phyloP scores from a whole-genome alignment of 2,329 filamentous ascomycete species.

The Drechslera avenae region DNA sequence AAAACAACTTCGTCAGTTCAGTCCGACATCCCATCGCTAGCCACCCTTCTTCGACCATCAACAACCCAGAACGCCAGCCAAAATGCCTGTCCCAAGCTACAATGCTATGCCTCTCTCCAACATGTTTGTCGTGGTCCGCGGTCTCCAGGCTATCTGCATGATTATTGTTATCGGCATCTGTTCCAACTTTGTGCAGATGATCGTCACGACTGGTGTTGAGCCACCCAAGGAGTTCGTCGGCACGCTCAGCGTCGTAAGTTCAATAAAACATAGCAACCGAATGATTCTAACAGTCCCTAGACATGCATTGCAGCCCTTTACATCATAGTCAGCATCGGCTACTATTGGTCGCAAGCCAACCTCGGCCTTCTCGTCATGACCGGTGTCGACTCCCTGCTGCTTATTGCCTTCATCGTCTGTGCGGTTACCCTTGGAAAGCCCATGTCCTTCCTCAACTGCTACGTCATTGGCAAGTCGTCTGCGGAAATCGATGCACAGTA shows the following conservation, averaged over 20 bases:
- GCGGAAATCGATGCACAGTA: slow-evolving; percentile 53
- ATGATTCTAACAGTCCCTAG: slow-evolving; percentile 53
- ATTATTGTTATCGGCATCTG: slow-evolving; percentile 79
- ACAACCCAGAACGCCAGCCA: slow-evolving; percentile 34
- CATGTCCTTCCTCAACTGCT: slow-evolving; percentile 77
- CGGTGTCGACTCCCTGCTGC: slow-evolving; percentile 68
- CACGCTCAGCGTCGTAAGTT: slow-evolving; percentile 77
- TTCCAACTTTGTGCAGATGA: slow-evolving; percentile 80
- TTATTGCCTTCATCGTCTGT: slow-evolving; percentile 79
- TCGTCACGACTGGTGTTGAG: slow-evolving; percentile 67
- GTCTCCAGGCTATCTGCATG: slow-evolving; percentile 72
- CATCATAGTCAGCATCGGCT: slow-evolving; percentile 69
- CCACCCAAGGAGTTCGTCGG: slow-evolving; percentile 76
- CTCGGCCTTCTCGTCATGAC: slow-evolving; percentile 76
- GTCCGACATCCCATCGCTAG: slow-evolving; percentile 26
- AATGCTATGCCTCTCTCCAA: slow-evolving; percentile 72
- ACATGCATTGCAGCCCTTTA: slow-evolving; percentile 80
- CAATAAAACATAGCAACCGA: background rate
- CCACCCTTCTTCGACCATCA: slow-evolving; percentile 16
- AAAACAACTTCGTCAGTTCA: slow-evolving; percentile 28
- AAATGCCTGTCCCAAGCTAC: slow-evolving; percentile 63
- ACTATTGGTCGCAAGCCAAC: slow-evolving; percentile 79
- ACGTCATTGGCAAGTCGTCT: slow-evolving; percentile 55
- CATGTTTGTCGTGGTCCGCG: slow-evolving; percentile 75
- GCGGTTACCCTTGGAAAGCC: slow-evolving; percentile 79